Evolutionary conservation across 2,329 filamentous ascomycete species (phyloP).

Genomic region (Ophiobolus disseminans): DNA sequence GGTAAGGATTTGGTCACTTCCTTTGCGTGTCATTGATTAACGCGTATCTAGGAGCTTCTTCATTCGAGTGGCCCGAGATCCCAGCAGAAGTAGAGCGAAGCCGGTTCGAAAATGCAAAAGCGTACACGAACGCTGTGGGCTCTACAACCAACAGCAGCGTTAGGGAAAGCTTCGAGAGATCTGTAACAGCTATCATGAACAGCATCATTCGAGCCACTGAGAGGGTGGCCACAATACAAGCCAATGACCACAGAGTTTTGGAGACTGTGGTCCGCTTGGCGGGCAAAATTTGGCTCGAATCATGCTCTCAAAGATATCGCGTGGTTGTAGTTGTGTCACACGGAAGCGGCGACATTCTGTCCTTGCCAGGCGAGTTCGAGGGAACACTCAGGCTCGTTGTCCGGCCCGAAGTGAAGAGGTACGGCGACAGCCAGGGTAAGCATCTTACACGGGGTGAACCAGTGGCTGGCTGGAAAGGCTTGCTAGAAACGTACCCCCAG

Average conservation of each 20-base stretch:
- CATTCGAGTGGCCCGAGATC: conserved; percentile 14
- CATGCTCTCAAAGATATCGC: conserved; percentile 19
- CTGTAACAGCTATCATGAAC: neutral
- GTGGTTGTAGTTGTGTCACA: conserved; percentile 11
- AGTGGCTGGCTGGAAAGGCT: conserved; percentile 17
- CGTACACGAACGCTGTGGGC: conserved; percentile 6
- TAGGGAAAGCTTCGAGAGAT: conserved; percentile 8
- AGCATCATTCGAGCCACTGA: conserved; percentile 5
- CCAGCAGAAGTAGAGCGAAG: conserved; percentile 6
- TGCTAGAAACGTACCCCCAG: conserved; percentile 1
- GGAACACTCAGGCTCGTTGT: conserved; percentile 11
- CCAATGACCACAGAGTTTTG: conserved; percentile 4
- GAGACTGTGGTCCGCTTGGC: conserved; percentile 10
- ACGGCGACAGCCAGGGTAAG: conserved; percentile 19
- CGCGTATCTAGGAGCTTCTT: neutral
- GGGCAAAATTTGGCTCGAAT: conserved; percentile 20
- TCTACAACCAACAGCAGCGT: neutral
- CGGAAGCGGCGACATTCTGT: conserved; percentile 6
- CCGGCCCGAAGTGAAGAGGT: conserved; percentile 19
- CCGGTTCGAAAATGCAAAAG: conserved; percentile 15
- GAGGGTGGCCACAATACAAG: conserved; percentile 8
- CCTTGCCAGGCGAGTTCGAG: neutral
- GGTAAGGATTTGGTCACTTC: conserved; percentile 6
- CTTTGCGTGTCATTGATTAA: neutral
- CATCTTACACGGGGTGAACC: conserved; percentile 11